Evolutionary conservation across 257 asterid species (phyloP).

Genomic region (Lycium ferocissimum): DNA sequence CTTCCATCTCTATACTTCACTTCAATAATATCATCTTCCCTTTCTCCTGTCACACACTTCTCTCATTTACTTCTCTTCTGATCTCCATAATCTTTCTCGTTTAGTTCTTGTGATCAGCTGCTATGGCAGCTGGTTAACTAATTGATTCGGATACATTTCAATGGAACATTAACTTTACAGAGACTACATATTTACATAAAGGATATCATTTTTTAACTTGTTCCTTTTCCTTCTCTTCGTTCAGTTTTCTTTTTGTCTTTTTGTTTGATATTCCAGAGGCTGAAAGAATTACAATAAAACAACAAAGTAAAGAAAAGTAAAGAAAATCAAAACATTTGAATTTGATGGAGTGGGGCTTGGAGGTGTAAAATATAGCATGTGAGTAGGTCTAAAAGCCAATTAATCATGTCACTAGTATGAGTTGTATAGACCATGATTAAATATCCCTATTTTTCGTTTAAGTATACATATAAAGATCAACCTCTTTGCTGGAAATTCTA

Average conservation of each 20-base stretch:
- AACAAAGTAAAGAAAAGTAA: too few relatives aligned
- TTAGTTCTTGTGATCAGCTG: too few relatives aligned
- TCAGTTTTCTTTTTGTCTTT: neutral
- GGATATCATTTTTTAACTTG: neutral
- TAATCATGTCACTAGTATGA: conserved; percentile 22
- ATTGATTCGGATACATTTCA: too few relatives aligned
- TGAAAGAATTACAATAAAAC: neutral
- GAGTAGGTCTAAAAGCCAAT: conserved; percentile 31
- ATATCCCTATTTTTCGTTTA: neutral
- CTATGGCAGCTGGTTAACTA: too few relatives aligned
- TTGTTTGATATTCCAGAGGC: neutral
- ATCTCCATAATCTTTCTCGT: too few relatives aligned
- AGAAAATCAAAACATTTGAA: neutral
- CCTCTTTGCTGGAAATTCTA: conserved; percentile 20
- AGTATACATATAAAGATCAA: neutral
- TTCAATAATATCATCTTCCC: too few relatives aligned
- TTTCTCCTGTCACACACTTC: too few relatives aligned
- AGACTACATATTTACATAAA: neutral
- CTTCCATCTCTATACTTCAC: too few relatives aligned
- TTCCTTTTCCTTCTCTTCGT: neutral
- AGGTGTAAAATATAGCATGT: conserved; percentile 24
- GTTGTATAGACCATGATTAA: conserved; percentile 24
- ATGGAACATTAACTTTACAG: too few relatives aligned
- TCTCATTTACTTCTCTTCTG: too few relatives aligned
- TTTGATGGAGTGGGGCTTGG: neutral